Percentiles rank a stretch among this genome's conserved stretches.
Conservation (phyloP, 345 rosid genomes). For the Streptanthus diversifolius region DNA sequence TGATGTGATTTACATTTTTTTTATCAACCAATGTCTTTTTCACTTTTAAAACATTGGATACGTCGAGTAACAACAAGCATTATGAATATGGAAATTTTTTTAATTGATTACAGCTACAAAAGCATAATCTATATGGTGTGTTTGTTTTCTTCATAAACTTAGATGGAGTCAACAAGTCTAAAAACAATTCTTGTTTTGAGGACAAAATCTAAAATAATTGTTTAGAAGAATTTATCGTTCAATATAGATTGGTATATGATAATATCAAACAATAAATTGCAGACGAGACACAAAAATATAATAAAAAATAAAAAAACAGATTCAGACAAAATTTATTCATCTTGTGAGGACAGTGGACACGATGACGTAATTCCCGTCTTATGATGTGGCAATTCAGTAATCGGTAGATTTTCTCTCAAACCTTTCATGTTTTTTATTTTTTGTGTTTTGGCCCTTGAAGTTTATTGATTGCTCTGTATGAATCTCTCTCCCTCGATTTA, state of each 20-base stretch:
- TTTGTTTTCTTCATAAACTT: background rate
- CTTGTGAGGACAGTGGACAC: conserved; percentile 35
- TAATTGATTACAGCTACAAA: background rate
- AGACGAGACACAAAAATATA: background rate
- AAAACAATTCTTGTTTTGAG: background rate
- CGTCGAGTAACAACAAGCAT: background rate
- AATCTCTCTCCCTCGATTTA: background rate
- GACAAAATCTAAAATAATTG: background rate
- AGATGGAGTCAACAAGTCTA: background rate
- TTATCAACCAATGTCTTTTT: background rate
- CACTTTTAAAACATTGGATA: background rate
- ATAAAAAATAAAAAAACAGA: no score
- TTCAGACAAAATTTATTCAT: conserved; percentile 37
- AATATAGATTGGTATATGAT: no score
- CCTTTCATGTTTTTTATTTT: background rate
- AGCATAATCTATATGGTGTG: background rate
- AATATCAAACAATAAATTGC: no score
- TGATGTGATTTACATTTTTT: background rate
- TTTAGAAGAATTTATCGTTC: background rate
- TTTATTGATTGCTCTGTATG: background rate
- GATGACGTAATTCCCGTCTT: background rate
- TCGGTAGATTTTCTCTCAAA: background rate
- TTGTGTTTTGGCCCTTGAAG: background rate
- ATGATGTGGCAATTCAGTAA: background rate
- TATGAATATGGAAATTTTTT: background rate